Percentiles rank a stretch among this genome's conserved stretches.
phyloP scores from a whole-genome alignment of 192 early-diverging fungal genomes.

The Coemansia erecta region DNA sequence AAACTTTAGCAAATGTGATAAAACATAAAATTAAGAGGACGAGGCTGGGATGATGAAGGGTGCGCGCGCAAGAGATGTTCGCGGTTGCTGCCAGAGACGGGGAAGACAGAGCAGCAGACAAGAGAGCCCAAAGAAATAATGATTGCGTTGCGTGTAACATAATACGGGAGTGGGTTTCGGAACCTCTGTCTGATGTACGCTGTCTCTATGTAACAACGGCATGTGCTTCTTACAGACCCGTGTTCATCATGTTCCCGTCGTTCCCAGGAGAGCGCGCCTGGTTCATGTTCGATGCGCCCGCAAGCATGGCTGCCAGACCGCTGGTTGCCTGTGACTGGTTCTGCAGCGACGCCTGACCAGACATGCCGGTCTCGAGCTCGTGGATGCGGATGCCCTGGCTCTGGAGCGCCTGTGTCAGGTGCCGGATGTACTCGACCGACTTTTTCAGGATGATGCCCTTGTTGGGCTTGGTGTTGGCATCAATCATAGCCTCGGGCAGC shows the following conservation, averaged over 20 bases:
- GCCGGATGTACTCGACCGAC: constrained; percentile 90
- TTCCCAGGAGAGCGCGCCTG: constrained; percentile 15
- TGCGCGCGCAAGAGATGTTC: neutral
- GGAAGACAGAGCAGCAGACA: neutral
- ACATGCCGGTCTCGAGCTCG: constrained; percentile 68
- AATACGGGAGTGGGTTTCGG: too few species aligned
- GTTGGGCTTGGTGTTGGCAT: constrained; percentile 86
- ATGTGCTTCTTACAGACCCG: constrained; percentile 19
- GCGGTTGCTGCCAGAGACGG: neutral
- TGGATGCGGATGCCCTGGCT: constrained; percentile 63
- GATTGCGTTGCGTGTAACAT: neutral
- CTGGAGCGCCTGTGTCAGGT: constrained; percentile 67
- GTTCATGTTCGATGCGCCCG: constrained; percentile 33
- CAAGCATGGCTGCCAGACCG: constrained; percentile 50
- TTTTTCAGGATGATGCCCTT: constrained; percentile 93
- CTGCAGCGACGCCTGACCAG: constrained; percentile 30
- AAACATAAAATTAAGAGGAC: too few species aligned
- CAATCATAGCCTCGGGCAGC: constrained; percentile 76
- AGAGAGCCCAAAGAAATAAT: neutral
- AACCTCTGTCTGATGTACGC: too few species aligned
- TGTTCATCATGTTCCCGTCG: constrained; percentile 37
- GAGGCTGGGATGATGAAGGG: too few species aligned
- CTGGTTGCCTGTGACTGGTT: constrained; percentile 41
- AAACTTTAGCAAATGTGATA: neutral
- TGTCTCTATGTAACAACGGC: too few species aligned